Evolutionary conservation across 805 yeast genomes (phyloP), one percentile per base, ranked within the genome.

Genomic region (Maudiozyma turicensis): DNA sequence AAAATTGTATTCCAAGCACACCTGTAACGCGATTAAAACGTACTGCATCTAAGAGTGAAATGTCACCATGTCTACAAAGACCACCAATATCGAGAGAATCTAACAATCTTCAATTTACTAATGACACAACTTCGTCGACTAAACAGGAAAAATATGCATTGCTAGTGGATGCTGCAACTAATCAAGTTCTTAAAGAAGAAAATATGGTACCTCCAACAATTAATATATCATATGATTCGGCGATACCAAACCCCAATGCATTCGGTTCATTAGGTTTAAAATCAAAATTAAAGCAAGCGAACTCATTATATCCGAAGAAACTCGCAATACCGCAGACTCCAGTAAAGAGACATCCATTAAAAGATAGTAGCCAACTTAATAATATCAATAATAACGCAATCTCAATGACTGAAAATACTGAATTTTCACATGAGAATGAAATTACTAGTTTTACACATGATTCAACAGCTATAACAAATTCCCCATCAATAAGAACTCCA

Each of bases 41-140:
- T 43, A 52, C 60, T 8, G 60, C 58, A 20, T 58, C 64, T 6
- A 64, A 57, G 45, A 55, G 60, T 34, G 65, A 60, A 40, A 50
- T 63, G 31, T 63, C 66, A 9, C 67, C 67, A 6, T 62, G 61
- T 50, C 51, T 61, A n/a, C 61, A 56, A 37, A 56, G 58, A 43
- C 58, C 62, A 11, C 59, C 53, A 1, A 58, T 54, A 13, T 42
- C 26, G 26, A 20, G 26, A 20, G 26, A 20, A 20, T 20, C 26
- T 3, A 20, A 20, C 26, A 20, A 20, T 20, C 26, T 20, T 20
- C 26, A 20, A 3, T 50, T 29, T 45, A 40, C 15, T 53, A 49
- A 44, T 54, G 58, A 8, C 33, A n/a, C 28, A 10, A 29, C 15
- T 3, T 13, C 32, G 3, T 20, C 13, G 41, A 40, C 7, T 4